These are phyloP conservation scores for Melastoma malabathricum DNA, from an alignment of 345 rosid species.

Conservation along the genomic window DNA sequence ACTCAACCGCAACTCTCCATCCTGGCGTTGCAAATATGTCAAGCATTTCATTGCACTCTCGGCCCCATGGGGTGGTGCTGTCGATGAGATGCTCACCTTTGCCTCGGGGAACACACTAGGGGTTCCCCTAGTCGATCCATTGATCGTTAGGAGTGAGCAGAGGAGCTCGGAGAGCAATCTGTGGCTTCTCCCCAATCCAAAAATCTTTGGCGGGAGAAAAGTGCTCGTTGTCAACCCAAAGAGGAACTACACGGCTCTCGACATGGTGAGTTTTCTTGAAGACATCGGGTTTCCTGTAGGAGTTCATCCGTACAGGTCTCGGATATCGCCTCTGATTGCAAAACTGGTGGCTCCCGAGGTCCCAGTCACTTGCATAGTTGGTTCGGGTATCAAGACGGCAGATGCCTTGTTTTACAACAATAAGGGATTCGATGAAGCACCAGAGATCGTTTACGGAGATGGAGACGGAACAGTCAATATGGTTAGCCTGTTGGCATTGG, in stretches of 20 bases:
- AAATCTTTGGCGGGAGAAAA: slow-evolving; percentile 21
- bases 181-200: slow-evolving; percentile 69
- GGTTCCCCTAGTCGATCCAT: slow-evolving; percentile 70
- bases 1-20: slow-evolving; percentile 39
- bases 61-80: slow-evolving; percentile 74
- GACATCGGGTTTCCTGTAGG: slow-evolving; percentile 62
- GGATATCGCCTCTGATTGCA: slow-evolving; percentile 41
- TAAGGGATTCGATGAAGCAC: slow-evolving; percentile 44
- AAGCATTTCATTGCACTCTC: slow-evolving; percentile 71
- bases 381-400: slow-evolving; percentile 43
- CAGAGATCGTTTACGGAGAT: slow-evolving; percentile 56
- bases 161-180: slow-evolving; percentile 71
- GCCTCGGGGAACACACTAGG: slow-evolving; percentile 62
- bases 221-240: slow-evolving; percentile 38
- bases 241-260: slow-evolving; percentile 35
- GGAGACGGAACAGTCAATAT: slow-evolving; percentile 82
- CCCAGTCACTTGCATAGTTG: slow-evolving; percentile 55
- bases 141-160: slow-evolving; percentile 56
- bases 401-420: slow-evolving; percentile 44
- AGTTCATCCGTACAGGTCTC: slow-evolving; percentile 35
- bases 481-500: slow-evolving; percentile 47
- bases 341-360: slow-evolving; percentile 29
- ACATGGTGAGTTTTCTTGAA: slow-evolving; percentile 29
- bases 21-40: slow-evolving; percentile 54
- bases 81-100: slow-evolving; percentile 47